Evolutionary conservation across 441 rosid species (phyloP), one percentile per base, ranked within the genome.

Genomic region (Pelargonium myrrhifolium): DNA sequence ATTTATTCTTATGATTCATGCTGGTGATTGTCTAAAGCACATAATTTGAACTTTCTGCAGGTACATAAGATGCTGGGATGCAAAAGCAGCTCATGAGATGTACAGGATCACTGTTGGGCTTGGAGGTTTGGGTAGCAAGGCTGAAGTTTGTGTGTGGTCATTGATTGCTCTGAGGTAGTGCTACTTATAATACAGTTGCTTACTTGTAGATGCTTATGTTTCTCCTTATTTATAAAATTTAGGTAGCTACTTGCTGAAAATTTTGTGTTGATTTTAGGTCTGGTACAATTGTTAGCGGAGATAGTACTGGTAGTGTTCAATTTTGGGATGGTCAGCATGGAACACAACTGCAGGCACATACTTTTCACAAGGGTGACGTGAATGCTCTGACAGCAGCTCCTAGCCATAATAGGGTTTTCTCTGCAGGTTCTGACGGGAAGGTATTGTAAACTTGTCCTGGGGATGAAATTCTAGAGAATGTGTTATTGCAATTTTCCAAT

Each of bases 361-460:
- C 97, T 63, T 76, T 71, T 58, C 99, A 94, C 81, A 89, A 87
- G 77, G 98, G 99, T 79, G 96, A 88, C 78, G 98, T 81, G 55
- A 88, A 94, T 82, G 83, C 97, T 68, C 82, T 94, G 68, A 90
- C 92, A 63, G 92, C 91, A 42, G 71, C 91, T 47, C 98, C 99
- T 71, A 83, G 85, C 82, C 97, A 89, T 69, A 87, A 76, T 77
- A 84, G 89, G 76, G 97, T 94, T 75, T 94, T 87, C 74, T 92
- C 98, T 72, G 89, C 96, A 56, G 97, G 99, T 42, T 84, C 98
- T 58, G 98, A 94, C 76, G 99, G 99, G 66, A 93, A 92, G 98
- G 98, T 92, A 75, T 67, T 63, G 22, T 17, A 40, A 42, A 4
- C 22, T 7, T 22, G 35, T 71, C 68, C 6, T 17, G 21, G 12